Evolutionary conservation across 805 yeast genomes (phyloP).

Genomic region (Brettanomyces nanus): DNA sequence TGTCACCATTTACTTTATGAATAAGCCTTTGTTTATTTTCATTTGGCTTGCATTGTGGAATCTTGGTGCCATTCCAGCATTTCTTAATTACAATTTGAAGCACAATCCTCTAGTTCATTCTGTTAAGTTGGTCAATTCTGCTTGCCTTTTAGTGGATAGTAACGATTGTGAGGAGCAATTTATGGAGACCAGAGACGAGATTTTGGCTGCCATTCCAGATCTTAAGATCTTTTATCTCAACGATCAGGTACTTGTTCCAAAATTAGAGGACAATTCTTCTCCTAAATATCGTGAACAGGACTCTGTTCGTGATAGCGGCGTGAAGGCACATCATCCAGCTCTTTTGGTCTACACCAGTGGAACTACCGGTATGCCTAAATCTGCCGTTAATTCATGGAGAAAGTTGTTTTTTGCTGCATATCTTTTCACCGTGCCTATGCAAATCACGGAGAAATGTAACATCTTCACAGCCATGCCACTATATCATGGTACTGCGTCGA

Average conservation of each 20-base stretch:
- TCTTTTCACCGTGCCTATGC: slow-evolving; percentile 62
- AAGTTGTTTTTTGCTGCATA: slow-evolving; percentile 66
- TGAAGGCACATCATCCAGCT: slow-evolving; percentile 54
- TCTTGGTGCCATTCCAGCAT: slow-evolving; percentile 83
- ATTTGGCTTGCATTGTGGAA: slow-evolving; percentile 87
- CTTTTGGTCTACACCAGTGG: slow-evolving; percentile 86
- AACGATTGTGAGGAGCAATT: slow-evolving; percentile 45
- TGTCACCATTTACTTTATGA: slow-evolving; percentile 69
- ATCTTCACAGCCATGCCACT: slow-evolving; percentile 92
- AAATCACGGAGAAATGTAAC: slow-evolving; percentile 43
- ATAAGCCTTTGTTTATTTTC: slow-evolving; percentile 74
- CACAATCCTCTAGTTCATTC: slow-evolving; percentile 77
- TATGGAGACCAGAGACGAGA: slow-evolving; percentile 31
- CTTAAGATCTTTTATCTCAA: slow-evolving; percentile 14
- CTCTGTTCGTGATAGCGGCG: slow-evolving; percentile 47
- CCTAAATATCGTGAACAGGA: slow-evolving; percentile 50
- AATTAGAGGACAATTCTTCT: slow-evolving; percentile 20
- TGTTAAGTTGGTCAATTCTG: slow-evolving; percentile 55
- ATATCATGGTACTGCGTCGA: slow-evolving; percentile 90
- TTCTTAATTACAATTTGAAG: slow-evolving; percentile 70
- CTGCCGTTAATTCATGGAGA: slow-evolving; percentile 90
- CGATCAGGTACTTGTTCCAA: slow-evolving; percentile 11
- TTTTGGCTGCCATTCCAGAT: slow-evolving; percentile 28
- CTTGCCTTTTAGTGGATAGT: slow-evolving; percentile 67
- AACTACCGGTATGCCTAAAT: slow-evolving; percentile 90